These are phyloP conservation scores for Saccharomyces uvarum DNA, from an alignment of 1,139 yeast genomes.

Conservation along the genomic window DNA sequence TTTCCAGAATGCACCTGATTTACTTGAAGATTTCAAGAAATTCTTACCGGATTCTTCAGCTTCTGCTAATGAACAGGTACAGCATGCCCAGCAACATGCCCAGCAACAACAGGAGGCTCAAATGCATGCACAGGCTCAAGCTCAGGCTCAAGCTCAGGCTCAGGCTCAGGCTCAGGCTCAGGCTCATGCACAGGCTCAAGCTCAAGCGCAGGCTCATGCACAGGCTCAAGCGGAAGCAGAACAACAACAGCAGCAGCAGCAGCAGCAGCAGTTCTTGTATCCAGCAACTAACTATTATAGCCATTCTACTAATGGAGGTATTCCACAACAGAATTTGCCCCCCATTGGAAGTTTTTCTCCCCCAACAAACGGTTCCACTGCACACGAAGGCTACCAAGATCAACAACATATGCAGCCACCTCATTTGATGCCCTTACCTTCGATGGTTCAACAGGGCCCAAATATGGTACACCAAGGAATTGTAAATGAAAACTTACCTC, in stretches of 20 bases:
- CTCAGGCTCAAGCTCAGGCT: slow-evolving; percentile 2
- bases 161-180: slow-evolving; percentile 11
- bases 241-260: slow-evolving; percentile 3
- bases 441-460: slow-evolving; percentile 4
- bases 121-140: slow-evolving; percentile 4
- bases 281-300: neutral
- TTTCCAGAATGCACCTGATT: slow-evolving; percentile 89
- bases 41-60: slow-evolving; percentile 85
- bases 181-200: slow-evolving; percentile 6
- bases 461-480: neutral
- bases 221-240: slow-evolving; percentile 13
- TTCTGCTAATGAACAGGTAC: slow-evolving; percentile 14
- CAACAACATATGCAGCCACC: slow-evolving; percentile 12
- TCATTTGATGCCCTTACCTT: slow-evolving; percentile 3
- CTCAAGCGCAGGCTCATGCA: slow-evolving; percentile 12
- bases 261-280: slow-evolving; percentile 3
- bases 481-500: slow-evolving; percentile 3
- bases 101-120: slow-evolving; percentile 8
- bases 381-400: slow-evolving; percentile 10
- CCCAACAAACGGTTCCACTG: slow-evolving; percentile 36
- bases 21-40: slow-evolving; percentile 88
- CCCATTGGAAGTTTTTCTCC: slow-evolving; percentile 96
- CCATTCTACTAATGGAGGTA: neutral
- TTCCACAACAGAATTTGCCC: slow-evolving; percentile 52
- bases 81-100: slow-evolving; percentile 10